Percentiles rank a stretch among this genome's conserved stretches.
These are phyloP conservation scores for Chaetoceros muelleri DNA, from an alignment of 108 stramenopile genomes.

Conservation along the genomic window DNA sequence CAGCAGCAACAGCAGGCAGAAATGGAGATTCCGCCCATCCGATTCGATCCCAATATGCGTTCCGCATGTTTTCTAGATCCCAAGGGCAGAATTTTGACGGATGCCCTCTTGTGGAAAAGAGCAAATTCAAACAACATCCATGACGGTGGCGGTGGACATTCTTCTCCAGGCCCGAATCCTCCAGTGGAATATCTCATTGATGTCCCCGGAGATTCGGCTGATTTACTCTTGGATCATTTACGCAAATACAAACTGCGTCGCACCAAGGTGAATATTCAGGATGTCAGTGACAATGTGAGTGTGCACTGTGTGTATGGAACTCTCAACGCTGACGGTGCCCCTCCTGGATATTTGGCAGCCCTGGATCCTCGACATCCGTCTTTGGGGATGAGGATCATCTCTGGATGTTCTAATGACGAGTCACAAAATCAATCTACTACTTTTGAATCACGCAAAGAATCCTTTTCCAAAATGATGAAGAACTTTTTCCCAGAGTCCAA, in stretches of 20 bases:
- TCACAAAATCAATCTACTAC: background rate
- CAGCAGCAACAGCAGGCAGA: constrained; percentile 2
- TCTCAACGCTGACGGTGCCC: constrained; percentile 49
- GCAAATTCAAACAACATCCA: background rate
- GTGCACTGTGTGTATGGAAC: constrained; percentile 72
- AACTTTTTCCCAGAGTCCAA: constrained; percentile 34
- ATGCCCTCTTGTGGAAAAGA: constrained; percentile 70
- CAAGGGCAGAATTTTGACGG: constrained; percentile 73
- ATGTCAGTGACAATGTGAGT: constrained; percentile 37
- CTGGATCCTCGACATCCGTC: constrained; percentile 81
- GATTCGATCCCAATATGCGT: constrained; percentile 47
- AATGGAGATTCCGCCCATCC: constrained; percentile 23
- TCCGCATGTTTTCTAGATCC: constrained; percentile 71
- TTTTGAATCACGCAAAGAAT: constrained; percentile 7
- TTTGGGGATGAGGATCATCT: constrained; percentile 62
- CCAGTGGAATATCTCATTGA: constrained; percentile 63
- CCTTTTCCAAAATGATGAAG: constrained; percentile 36
- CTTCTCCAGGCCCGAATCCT: constrained; percentile 13
- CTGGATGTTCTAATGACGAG: constrained; percentile 19
- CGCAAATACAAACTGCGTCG: constrained; percentile 60
- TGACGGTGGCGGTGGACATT: background rate
- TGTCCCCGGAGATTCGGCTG: constrained; percentile 48
- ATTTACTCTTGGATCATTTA: constrained; percentile 46
- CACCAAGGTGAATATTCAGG: constrained; percentile 47
- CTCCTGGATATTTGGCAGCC: constrained; percentile 50